Percentiles rank a stretch among this genome's conserved stretches.
These are phyloP conservation scores for Neonothopanus nambi DNA, from an alignment of 1,284 basidiomycete genomes.

Conservation along the genomic window DNA sequence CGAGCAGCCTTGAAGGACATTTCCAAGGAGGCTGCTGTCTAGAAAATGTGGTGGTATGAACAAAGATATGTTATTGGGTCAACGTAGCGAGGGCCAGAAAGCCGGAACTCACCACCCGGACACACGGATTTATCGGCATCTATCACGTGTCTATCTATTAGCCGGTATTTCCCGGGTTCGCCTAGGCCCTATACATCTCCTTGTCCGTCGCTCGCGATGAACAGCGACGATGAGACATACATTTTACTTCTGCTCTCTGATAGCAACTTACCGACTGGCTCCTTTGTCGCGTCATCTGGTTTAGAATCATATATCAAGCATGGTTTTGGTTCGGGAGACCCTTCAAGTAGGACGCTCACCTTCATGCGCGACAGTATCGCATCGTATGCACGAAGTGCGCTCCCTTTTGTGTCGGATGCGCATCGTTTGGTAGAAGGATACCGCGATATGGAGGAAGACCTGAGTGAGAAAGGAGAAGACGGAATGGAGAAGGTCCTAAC, in stretches of 20 bases:
- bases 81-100: no score
- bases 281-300: slow-evolving; percentile 91
- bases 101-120: no score
- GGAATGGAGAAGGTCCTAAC: slow-evolving; percentile 29
- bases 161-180: no score
- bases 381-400: slow-evolving; percentile 73
- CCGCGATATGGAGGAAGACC: neutral
- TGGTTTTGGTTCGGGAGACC: slow-evolving; percentile 63
- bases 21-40: no score
- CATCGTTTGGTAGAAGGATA: slow-evolving; percentile 45
- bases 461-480: no score
- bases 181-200: no score
- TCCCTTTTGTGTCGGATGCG: slow-evolving; percentile 76
- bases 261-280: slow-evolving; percentile 84
- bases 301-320: slow-evolving; percentile 90
- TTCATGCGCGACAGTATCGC: slow-evolving; percentile 74
- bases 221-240: slow-evolving; percentile 53
- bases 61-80: no score
- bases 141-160: no score
- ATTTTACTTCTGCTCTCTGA: slow-evolving; percentile 76
- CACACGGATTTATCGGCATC: no score
- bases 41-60: no score
- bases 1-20: slow-evolving; percentile 6
- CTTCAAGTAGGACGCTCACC: slow-evolving; percentile 38
- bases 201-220: no score